Base-by-base conservation (phyloP, 495 filamentous ascomycete species). In the Hyaloscypha hepaticicola region DNA sequence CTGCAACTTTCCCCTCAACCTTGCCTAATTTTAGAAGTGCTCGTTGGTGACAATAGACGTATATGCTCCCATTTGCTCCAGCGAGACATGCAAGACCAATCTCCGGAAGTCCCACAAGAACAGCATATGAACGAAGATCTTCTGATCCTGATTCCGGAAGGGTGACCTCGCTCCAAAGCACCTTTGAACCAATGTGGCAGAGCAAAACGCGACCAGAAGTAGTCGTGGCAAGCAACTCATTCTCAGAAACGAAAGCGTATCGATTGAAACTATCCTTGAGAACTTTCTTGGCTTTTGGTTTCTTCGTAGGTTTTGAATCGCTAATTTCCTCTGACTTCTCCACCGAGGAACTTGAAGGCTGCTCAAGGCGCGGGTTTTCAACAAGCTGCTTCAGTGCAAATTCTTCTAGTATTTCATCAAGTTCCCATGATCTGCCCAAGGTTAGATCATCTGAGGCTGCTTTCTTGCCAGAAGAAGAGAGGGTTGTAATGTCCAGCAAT, bases 191-290 rank as follows among this genome's bases (percentile, higher is more conserved):
- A 22, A 82, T 70, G 1, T 67, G 60, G 6, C 76, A 87, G 12
- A 87, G 70, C 28, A 90, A 79, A 3, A 94, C 64, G 26, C 82
- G 77, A 3, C 88, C 90, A n/a, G 76, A 78, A 14, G 77, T 79
- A 1, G 88, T 87, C 4, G 82, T 86, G 3, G 78, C 79, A 55
- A 93, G 72, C 22, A 95, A 72, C 19, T 74, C 74, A 49, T 81
- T 74, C 1, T 82, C 72, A 2, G 82, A 81, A 25, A 93, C 70
- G 65, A 93, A 92, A 11, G 78, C 79, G 68, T 91, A 94, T 33
- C 81, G 74, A 66, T 85, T 88, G 62, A 88, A 83, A 7, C 71
- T 68, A 60, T 88, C 82, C 55, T 80, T 78, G 14, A 63, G 24
- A 67, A 69, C 60, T 61, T 72, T 77, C 26, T 68, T 70, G 5